Percentiles rank a stretch among this genome's conserved stretches.
Conservation (phyloP, 2,329 filamentous ascomycete genomes). For the Sarocladium strictum region DNA sequence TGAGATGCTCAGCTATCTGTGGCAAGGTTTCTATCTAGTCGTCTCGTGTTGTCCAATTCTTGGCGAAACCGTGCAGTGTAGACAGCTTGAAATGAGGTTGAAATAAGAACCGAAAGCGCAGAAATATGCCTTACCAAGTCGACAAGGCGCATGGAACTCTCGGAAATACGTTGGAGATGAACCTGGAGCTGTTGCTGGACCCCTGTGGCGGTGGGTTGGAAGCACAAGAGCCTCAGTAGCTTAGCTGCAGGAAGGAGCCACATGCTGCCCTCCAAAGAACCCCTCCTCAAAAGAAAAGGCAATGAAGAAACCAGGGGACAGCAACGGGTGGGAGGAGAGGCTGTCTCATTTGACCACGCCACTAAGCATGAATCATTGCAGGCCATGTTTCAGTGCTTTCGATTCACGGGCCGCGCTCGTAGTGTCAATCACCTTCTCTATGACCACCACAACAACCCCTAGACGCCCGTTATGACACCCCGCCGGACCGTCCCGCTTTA, state of each 20-base stretch:
- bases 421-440: too few species aligned
- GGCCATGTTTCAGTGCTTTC: too few species aligned
- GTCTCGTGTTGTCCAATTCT: background rate
- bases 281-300: too few species aligned
- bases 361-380: too few species aligned
- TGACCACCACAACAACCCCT: too few species aligned
- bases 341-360: too few species aligned
- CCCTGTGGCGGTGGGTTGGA: background rate
- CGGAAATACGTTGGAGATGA: background rate
- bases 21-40: too few species aligned
- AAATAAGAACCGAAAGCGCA: background rate
- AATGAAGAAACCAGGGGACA: too few species aligned
- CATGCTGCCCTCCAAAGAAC: background rate
- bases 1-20: background rate
- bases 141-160: background rate
- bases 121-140: background rate
- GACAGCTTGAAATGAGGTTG: conserved; percentile 2
- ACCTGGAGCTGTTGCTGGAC: background rate
- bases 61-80: too few species aligned
- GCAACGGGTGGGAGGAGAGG: too few species aligned
- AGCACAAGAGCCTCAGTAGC: background rate
- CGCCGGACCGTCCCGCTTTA: conserved; percentile 8
- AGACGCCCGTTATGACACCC: background rate
- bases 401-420: too few species aligned
- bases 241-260: background rate